Evolutionary conservation across 257 asterid species (phyloP).

Genomic region (Solanum sitiens): DNA sequence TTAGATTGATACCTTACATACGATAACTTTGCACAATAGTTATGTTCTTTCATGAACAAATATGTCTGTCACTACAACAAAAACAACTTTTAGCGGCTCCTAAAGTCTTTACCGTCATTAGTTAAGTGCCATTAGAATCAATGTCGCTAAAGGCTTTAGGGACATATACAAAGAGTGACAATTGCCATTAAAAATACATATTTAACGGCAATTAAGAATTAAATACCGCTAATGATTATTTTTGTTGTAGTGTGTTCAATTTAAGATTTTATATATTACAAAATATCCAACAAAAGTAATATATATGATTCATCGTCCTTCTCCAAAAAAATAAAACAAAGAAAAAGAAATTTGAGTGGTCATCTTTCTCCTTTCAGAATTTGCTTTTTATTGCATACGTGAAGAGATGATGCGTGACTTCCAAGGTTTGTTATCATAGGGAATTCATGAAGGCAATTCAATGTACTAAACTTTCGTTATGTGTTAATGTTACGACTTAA

Average conservation of each 20-base stretch:
- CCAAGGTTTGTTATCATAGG: background rate
- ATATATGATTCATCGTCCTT: background rate
- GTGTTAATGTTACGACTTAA: no score
- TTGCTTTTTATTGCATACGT: background rate
- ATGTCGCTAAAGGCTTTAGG: no score
- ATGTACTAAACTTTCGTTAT: background rate
- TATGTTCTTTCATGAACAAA: background rate
- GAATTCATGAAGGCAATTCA: background rate
- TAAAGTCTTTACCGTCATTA: rapidly evolving
- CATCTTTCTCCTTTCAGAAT: background rate
- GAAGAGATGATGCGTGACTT: constrained; percentile 5
- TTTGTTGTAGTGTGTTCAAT: no score
- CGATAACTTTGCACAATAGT: background rate
- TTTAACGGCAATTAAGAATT: no score
- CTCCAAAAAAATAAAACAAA: background rate
- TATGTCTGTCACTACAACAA: rapidly evolving
- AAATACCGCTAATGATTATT: rapidly evolving
- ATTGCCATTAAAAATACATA: no score
- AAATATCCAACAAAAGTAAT: background rate
- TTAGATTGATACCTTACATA: background rate
- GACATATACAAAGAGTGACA: rapidly evolving
- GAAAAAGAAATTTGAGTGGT: background rate
- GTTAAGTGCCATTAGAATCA: no score
- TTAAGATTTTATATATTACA: no score
- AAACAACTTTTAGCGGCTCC: no score